Conservation (phyloP, 2,329 filamentous ascomycete species). For the Hymenoscyphus repandus region DNA sequence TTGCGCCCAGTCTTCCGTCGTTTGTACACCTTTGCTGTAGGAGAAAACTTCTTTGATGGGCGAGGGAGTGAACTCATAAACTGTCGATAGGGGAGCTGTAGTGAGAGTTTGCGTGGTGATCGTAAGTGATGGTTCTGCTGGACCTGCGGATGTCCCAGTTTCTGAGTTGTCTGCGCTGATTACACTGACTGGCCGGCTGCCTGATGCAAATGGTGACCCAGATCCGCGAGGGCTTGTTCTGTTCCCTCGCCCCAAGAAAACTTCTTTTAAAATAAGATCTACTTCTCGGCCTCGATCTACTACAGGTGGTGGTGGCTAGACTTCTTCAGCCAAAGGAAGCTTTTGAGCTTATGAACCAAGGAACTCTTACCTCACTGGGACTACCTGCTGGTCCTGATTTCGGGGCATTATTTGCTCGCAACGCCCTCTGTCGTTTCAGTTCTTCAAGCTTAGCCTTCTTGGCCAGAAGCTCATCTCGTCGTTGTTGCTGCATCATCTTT, state of each 20-base stretch:
- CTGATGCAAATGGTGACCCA: conserved; percentile 60
- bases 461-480: conserved; percentile 91
- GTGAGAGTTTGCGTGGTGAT: conserved; percentile 59
- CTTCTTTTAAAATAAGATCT: conserved; percentile 72
- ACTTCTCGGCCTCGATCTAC: too few relatives aligned
- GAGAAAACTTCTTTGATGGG: conserved; percentile 81
- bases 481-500: conserved; percentile 55
- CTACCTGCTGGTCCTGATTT: conserved; percentile 63
- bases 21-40: conserved; percentile 97
- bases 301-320: too few relatives aligned
- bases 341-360: conserved; percentile 20
- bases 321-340: conserved; percentile 5
- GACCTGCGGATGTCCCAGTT: conserved; percentile 43
- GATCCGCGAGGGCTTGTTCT: conserved; percentile 59
- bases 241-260: conserved; percentile 67
- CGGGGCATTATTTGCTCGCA: conserved; percentile 71
- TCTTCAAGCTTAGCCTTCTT: conserved; percentile 97
- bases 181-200: conserved; percentile 81
- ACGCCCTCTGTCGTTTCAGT: conserved; percentile 85
- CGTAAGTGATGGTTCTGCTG: conserved; percentile 38
- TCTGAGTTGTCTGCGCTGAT: conserved; percentile 71
- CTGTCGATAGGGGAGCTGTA: conserved; percentile 66
- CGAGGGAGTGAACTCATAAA: conserved; percentile 75
- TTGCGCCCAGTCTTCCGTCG: conserved; percentile 66
- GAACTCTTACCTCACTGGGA: conserved; percentile 60